These are phyloP conservation scores for Ophiorrhiza pumila DNA, from an alignment of 257 asterid genomes.

Conservation along the genomic window DNA sequence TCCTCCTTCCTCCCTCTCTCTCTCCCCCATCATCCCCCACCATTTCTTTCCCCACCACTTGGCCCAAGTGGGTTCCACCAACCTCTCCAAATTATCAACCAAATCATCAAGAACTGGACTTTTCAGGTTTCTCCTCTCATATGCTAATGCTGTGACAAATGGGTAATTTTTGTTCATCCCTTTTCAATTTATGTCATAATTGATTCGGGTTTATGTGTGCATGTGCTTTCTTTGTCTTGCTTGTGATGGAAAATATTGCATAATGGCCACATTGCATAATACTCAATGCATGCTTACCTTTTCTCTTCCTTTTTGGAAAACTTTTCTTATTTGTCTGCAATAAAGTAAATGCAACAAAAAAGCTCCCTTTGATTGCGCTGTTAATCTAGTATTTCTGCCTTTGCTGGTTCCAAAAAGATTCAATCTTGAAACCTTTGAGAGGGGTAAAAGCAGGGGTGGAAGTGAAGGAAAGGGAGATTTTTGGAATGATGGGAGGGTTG, in stretches of 20 bases:
- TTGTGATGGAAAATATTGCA: not conserved
- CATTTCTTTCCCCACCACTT: conserved; percentile 18
- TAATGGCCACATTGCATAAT: conserved; percentile 4
- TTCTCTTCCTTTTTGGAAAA: conserved; percentile 9
- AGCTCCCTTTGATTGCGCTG: conserved; percentile 73
- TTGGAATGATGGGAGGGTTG: conserved; percentile 49
- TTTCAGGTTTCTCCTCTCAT: conserved; percentile 24
- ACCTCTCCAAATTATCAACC: not conserved
- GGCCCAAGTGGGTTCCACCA: conserved; percentile 27
- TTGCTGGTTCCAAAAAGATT: conserved; percentile 18
- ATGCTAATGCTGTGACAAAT: conserved; percentile 31
- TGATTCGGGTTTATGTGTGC: conserved; percentile 4
- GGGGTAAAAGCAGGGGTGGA: not conserved
- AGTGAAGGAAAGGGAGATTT: conserved; percentile 1
- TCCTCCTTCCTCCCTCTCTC: conserved; percentile 10
- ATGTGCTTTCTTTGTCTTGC: conserved; percentile 13
- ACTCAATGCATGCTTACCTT: conserved; percentile 2
- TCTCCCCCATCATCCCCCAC: conserved; percentile 5
- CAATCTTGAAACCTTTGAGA: conserved; percentile 9
- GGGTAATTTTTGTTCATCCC: conserved; percentile 29
- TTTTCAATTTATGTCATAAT: conserved; percentile 2
- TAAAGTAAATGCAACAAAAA: conserved; percentile 37
- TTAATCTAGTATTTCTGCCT: conserved; percentile 32
- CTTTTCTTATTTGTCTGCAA: conserved; percentile 30
- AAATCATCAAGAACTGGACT: conserved; percentile 28